These are phyloP conservation scores for Phytophthora chlamydospora DNA, from an alignment of 352 stramenopile genomes.

Conservation along the genomic window DNA sequence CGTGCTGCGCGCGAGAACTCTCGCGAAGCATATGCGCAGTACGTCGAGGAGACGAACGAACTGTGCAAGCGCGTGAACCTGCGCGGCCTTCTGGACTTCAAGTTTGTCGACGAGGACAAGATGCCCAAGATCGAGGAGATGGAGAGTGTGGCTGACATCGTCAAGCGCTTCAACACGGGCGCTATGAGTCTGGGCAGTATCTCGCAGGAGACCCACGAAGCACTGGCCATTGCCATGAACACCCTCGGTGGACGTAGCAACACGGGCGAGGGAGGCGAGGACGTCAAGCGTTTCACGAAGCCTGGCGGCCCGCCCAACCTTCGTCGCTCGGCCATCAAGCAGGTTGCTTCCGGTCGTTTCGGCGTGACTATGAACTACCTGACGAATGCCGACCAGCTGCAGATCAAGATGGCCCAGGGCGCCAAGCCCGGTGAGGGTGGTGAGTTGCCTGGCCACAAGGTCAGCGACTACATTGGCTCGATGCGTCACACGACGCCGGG, in stretches of 20 bases:
- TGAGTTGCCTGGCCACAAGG: slow-evolving; percentile 96
- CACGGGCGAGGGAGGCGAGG: slow-evolving; percentile 96
- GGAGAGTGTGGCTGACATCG: slow-evolving; percentile 92
- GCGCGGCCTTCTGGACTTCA: slow-evolving; percentile 95
- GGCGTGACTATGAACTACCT: slow-evolving; percentile 97
- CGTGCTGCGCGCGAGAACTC: slow-evolving; percentile 93
- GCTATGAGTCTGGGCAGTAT: slow-evolving; percentile 97
- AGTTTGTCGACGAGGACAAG: slow-evolving; percentile 90
- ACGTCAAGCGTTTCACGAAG: slow-evolving; percentile 78
- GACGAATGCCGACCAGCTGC: slow-evolving; percentile 96
- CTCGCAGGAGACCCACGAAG: slow-evolving; percentile 95
- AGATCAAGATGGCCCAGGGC: slow-evolving; percentile 99
- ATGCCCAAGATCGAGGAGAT: slow-evolving; percentile 93
- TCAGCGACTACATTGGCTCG: slow-evolving; percentile 95
- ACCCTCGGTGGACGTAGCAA: slow-evolving; percentile 93
- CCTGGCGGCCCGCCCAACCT: slow-evolving; percentile 49
- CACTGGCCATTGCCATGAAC: slow-evolving; percentile 96
- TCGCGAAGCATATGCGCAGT: slow-evolving; percentile 93
- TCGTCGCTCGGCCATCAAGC: slow-evolving; percentile 94
- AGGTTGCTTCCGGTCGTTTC: slow-evolving; percentile 95
- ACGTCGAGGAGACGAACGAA: slow-evolving; percentile 91
- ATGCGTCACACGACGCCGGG: slow-evolving; percentile 96
- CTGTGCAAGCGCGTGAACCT: slow-evolving; percentile 91
- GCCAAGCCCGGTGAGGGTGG: slow-evolving; percentile 97
- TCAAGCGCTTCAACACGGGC: slow-evolving; percentile 97